Evolutionary conservation across 23 red algal species (phyloP), one percentile per base, ranked within the genome.

Genomic region (Gracilaria gracilis): DNA sequence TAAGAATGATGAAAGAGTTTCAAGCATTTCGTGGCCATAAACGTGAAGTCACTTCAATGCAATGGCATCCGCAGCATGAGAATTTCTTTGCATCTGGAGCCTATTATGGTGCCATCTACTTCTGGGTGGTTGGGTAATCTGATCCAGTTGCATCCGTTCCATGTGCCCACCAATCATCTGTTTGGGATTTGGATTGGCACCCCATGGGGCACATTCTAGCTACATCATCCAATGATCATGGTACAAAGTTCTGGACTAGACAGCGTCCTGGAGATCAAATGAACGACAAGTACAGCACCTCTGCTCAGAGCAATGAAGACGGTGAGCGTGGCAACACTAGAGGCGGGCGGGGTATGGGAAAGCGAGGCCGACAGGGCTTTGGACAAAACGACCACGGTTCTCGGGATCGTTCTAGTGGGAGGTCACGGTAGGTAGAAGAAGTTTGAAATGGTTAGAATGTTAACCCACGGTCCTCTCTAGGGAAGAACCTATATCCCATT

Each of bases 101-200:
- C 25, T 99, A 91, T 61, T 94, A 99, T 50, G 93, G 97, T 46
- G 75, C 85, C 5, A 76, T 99, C 16, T 94, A 94, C 36, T 99
- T 93, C 64, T 99, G 97, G 97, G 86, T 86, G 32, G 88, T 99
- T n/a, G 91, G 86, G 9, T 47, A 80, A 33, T 79, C 39, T 21
- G 94, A 99, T 48, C 97, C 97, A 16, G 92, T 95, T 36, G 97
- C 97, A 25, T 73, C 69, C 14, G 79, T 99, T 32, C 71, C 84
- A 29, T 91, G 91, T 36, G 97, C 97, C 33, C 97, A 99, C 51
- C 86, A 94, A 15, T 96, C 94, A 25, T 84, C 94, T 2, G 91
- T 99, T 2, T 99, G 97, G 97, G 97, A 99, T 40, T 40, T 99
- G 31, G 89, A 95, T 64, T 99, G 97, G 97, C 97, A 99, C 76